Base-by-base conservation (phyloP, 2,329 filamentous ascomycete genomes). In the Didymella pinodella region DNA sequence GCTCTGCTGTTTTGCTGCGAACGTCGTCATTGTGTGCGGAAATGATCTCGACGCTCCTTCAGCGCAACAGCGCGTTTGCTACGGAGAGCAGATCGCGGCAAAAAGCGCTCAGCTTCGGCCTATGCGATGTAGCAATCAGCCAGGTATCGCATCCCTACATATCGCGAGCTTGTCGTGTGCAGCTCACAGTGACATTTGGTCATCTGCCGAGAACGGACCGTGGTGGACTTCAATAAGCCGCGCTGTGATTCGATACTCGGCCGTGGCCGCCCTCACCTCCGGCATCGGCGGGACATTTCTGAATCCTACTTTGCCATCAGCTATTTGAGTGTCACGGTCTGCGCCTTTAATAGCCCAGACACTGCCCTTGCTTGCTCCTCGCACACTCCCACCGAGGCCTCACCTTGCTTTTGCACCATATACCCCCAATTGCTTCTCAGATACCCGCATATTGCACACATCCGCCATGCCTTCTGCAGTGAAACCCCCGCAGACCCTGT, bases 401-500 rank as follows among this genome's bases (percentile, higher is more conserved):
- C 40, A 54, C 26, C 46, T 48, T 49, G 40, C 18, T 16, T 54
- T 43, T 49, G 46, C 54, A 32, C n/a, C 40, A 11, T 34, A 29
- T 34, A 54, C 38, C 46, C 45, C 56, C 38, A 48, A 57, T 53
- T 43, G 22, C 57, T 20, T 40, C 49, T 16, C 34, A 18, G 4
- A 52, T 41, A 52, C 47, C 54, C 54, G 29, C 48, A 58, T 32
- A 54, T 10, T 51, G 47, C 54, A 59, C 32, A 53, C 34, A 46
- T 57, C 44, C 83, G 87, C 78, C 71, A 96, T 96, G 92, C 92
- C 92, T 76, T 86, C 84, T 75, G 86, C 86, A 69, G 88, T 90
- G 68, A 83, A 84, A 77, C 85, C 84, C 65, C 92, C 91, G 54
- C 89, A 89, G 80, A 97, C 93, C 70, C 85, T 97, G 75, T 98